Evolutionary conservation across 768 basidiomycete species (phyloP).

Genomic region (Floccularia luteovirens): DNA sequence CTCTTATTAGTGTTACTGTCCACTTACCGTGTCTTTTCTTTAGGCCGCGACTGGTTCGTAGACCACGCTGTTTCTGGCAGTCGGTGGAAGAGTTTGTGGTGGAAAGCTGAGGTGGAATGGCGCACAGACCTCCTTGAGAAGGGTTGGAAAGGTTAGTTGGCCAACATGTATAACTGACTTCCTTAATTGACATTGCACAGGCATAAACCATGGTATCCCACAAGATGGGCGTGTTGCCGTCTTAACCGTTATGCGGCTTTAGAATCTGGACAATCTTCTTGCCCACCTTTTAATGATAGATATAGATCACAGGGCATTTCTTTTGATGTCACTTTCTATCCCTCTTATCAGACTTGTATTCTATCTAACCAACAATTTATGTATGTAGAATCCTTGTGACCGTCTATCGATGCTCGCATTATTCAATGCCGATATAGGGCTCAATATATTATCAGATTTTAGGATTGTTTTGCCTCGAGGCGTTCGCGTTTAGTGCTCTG

Average conservation of each 20-base stretch:
- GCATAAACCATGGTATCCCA: conserved; percentile 73
- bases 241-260: conserved; percentile 50
- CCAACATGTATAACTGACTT: conserved; percentile 1
- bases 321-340: too few relatives aligned
- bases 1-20: neutral
- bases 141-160: conserved; percentile 53
- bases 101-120: conserved; percentile 77
- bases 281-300: neutral
- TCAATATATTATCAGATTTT: too few relatives aligned
- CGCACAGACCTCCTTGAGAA: conserved; percentile 58
- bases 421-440: too few relatives aligned
- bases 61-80: conserved; percentile 53
- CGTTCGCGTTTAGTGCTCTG: too few relatives aligned
- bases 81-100: conserved; percentile 57
- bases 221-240: conserved; percentile 82
- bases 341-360: too few relatives aligned
- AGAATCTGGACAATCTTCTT: conserved; percentile 1
- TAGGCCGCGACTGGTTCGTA: conserved; percentile 74
- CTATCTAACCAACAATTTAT: too few relatives aligned
- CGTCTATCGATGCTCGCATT: too few relatives aligned
- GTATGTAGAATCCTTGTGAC: too few relatives aligned
- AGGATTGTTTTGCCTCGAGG: too few relatives aligned
- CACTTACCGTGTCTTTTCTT: neutral
- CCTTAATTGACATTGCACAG: conserved; percentile 22
- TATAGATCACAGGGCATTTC: neutral